These are phyloP conservation scores for Epicoccum sorghinum DNA, from an alignment of 2,329 filamentous ascomycete genomes.

Conservation along the genomic window DNA sequence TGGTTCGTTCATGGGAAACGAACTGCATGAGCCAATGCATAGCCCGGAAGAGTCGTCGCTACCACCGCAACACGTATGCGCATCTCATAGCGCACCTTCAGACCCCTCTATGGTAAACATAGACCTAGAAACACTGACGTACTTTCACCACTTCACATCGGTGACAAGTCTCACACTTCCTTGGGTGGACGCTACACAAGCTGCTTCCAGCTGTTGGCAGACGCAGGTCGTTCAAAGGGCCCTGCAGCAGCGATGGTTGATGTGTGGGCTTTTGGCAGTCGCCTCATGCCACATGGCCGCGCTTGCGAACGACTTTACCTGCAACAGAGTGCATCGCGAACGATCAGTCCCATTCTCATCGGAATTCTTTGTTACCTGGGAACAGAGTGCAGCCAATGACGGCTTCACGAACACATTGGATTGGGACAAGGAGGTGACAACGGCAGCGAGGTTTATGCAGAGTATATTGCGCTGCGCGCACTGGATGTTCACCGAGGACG, in stretches of 20 bases:
- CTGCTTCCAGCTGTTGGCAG: constrained; percentile 27
- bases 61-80: no score
- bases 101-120: not conserved
- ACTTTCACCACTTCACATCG: constrained; percentile 33
- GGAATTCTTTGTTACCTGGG: not conserved
- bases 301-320: constrained; percentile 2
- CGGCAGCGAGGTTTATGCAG: no score
- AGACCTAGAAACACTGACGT: constrained; percentile 30
- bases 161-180: not conserved
- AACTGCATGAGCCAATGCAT: no score
- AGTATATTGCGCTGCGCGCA: no score
- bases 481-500: no score
- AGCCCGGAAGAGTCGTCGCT: no score
- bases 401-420: no score
- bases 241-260: constrained; percentile 28
- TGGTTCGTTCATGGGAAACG: no score
- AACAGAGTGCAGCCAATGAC: not conserved
- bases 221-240: constrained; percentile 24
- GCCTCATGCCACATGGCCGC: constrained; percentile 27
- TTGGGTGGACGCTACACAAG: not conserved
- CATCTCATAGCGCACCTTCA: no score
- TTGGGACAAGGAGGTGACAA: no score
- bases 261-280: constrained; percentile 35
- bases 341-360: not conserved
- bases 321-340: not conserved